Conservation (phyloP, 768 basidiomycete species). For the Leccinum rimulosum region DNA sequence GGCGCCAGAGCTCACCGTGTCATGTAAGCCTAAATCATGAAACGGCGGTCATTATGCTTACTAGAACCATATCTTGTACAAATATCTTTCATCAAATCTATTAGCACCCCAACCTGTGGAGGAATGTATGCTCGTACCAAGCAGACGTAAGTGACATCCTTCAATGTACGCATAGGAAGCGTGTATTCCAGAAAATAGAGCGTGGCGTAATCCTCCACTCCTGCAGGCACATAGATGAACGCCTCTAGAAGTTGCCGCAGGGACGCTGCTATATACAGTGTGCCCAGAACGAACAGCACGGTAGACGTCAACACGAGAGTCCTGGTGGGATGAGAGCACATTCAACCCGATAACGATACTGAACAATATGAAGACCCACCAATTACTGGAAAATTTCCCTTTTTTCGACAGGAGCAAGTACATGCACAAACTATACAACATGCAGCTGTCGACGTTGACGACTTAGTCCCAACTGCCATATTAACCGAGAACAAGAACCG, state of each 20-base stretch:
- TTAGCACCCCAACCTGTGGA: neutral
- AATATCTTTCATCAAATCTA: slow-evolving; percentile 4
- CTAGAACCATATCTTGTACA: slow-evolving; percentile 17
- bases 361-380: neutral
- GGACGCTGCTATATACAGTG: slow-evolving; percentile 12
- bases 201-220: slow-evolving; percentile 7
- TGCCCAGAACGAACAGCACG: slow-evolving; percentile 13
- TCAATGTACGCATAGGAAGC: slow-evolving; percentile 13
- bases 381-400: neutral
- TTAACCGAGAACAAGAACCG: neutral
- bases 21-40: neutral
- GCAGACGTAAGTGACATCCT: slow-evolving; percentile 14
- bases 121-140: slow-evolving; percentile 3
- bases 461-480: neutral
- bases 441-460: slow-evolving; percentile 4
- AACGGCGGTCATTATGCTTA: neutral
- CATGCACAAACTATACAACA: slow-evolving; percentile 16
- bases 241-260: slow-evolving; percentile 17
- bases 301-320: slow-evolving; percentile 14
- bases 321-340: slow-evolving; percentile 1
- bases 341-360: neutral
- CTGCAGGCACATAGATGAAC: slow-evolving; percentile 10
- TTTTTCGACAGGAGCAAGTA: slow-evolving; percentile 8
- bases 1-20: slow-evolving; percentile 18
- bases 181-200: slow-evolving; percentile 13